Evolutionary conservation across 208 protist genomes (phyloP).

Genomic region (Acanthamoeba healyi): DNA sequence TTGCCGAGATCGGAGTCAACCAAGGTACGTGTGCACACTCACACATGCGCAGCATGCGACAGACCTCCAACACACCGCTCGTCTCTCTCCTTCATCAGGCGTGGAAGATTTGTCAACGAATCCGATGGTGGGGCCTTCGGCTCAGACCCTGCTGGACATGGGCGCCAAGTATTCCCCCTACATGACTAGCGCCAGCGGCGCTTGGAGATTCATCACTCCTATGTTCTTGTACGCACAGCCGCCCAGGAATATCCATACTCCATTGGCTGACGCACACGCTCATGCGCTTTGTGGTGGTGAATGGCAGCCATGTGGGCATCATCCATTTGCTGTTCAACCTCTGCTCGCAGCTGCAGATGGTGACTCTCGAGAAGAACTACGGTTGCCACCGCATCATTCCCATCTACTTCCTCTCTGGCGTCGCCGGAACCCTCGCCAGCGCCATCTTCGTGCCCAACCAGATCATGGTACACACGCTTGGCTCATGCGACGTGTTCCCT

Average conservation of each 20-base stretch:
- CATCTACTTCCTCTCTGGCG: slow-evolving; percentile 72
- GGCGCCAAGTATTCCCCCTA: slow-evolving; percentile 72
- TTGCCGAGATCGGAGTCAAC: slow-evolving; percentile 46
- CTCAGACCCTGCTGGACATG: slow-evolving; percentile 65
- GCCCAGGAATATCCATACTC: too few relatives aligned
- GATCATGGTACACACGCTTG: slow-evolving; percentile 11
- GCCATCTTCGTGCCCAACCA: slow-evolving; percentile 75
- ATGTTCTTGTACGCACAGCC: slow-evolving; percentile 5
- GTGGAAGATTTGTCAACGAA: slow-evolving; percentile 49
- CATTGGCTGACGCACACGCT: not conserved
- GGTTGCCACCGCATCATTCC: slow-evolving; percentile 62
- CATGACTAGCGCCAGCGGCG: not conserved
- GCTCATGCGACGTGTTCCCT: not conserved
- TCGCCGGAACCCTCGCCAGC: slow-evolving; percentile 62
- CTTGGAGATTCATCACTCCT: slow-evolving; percentile 33
- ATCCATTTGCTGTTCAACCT: slow-evolving; percentile 75
- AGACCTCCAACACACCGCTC: too few relatives aligned
- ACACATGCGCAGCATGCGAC: not conserved
- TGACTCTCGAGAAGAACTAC: slow-evolving; percentile 68
- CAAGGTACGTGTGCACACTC: not conserved
- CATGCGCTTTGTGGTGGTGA: slow-evolving; percentile 62
- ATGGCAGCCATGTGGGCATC: slow-evolving; percentile 84
- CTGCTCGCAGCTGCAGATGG: slow-evolving; percentile 35
- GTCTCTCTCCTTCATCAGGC: not conserved
- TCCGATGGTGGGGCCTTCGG: slow-evolving; percentile 53